Evolutionary conservation across 345 rosid genomes (phyloP).

Genomic region (Rhodamnia argentea): DNA sequence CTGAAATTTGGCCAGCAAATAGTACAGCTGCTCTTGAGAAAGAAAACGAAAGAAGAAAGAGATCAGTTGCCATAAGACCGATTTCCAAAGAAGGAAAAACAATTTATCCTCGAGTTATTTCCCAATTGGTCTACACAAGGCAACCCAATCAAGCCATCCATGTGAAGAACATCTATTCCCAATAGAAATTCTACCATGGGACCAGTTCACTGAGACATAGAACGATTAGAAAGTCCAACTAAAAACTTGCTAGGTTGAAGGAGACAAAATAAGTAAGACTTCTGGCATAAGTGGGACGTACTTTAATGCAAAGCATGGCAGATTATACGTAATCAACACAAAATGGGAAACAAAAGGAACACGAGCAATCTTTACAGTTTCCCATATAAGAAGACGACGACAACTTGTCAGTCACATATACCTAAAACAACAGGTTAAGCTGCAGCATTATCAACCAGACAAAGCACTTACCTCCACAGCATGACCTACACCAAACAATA

Average conservation of each 20-base stretch:
- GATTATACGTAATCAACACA: neutral
- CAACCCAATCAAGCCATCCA: neutral
- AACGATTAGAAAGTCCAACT: neutral
- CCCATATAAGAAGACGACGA: neutral
- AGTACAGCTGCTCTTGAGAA: neutral
- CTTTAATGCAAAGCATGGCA: neutral
- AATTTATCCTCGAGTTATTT: neutral
- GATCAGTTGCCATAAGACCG: neutral
- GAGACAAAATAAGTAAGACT: neutral
- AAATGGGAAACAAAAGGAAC: neutral
- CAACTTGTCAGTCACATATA: neutral
- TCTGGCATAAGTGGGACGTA: neutral
- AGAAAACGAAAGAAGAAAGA: neutral
- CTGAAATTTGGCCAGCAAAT: neutral
- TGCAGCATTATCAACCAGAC: neutral
- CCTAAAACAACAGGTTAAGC: neutral
- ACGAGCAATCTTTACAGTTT: neutral
- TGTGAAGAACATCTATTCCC: neutral
- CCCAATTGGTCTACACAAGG: neutral
- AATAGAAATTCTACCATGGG: neutral
- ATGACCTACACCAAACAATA: constrained; percentile 68
- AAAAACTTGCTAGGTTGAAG: neutral
- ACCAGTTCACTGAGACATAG: neutral
- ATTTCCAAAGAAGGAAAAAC: neutral
- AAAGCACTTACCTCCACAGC: constrained; percentile 51